Conservation (phyloP, 2,329 filamentous ascomycete genomes). For the Monilinia laxa region DNA sequence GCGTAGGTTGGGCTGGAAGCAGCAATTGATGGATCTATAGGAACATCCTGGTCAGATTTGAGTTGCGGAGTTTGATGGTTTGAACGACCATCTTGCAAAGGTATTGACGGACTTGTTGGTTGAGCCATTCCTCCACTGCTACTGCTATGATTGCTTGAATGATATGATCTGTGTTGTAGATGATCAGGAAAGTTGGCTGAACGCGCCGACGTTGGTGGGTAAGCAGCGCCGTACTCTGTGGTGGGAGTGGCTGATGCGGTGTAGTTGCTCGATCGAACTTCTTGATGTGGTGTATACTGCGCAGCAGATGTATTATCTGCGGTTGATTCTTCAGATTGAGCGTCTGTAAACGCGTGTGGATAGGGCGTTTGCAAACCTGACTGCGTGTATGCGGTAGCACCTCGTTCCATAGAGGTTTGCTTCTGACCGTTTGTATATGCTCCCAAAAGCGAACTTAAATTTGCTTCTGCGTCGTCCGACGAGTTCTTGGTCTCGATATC, state of each 20-base stretch:
- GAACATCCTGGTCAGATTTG: conserved; percentile 95
- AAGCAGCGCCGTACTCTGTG: conserved; percentile 76
- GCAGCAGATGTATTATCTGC: conserved; percentile 94
- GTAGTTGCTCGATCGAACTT: conserved; percentile 60
- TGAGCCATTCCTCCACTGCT: conserved; percentile 92
- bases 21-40: conserved; percentile 98
- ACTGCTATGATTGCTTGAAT: conserved; percentile 71
- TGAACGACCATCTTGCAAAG: conserved; percentile 72
- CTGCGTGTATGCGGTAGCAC: conserved; percentile 76
- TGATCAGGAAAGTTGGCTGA: conserved; percentile 86
- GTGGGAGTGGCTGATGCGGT: conserved; percentile 77
- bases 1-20: conserved; percentile 89
- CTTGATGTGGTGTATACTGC: conserved; percentile 81
- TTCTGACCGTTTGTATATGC: conserved; percentile 33
- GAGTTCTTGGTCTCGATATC: conserved; percentile 13
- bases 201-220: conserved; percentile 70
- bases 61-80: conserved; percentile 74
- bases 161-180: conserved; percentile 80
- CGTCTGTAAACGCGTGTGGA: conserved; percentile 63
- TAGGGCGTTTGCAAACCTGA: conserved; percentile 81
- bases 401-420: conserved; percentile 55
- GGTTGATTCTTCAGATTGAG: conserved; percentile 78
- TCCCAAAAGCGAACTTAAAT: conserved; percentile 38
- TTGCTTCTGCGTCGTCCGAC: conserved; percentile 35
- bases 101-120: conserved; percentile 96